A percentile compares a stretch with the other conserved stretches of the same genome.
phyloP scores from a whole-genome alignment of 1,139 yeast genomes.

The Lodderomyces elongisporus region DNA sequence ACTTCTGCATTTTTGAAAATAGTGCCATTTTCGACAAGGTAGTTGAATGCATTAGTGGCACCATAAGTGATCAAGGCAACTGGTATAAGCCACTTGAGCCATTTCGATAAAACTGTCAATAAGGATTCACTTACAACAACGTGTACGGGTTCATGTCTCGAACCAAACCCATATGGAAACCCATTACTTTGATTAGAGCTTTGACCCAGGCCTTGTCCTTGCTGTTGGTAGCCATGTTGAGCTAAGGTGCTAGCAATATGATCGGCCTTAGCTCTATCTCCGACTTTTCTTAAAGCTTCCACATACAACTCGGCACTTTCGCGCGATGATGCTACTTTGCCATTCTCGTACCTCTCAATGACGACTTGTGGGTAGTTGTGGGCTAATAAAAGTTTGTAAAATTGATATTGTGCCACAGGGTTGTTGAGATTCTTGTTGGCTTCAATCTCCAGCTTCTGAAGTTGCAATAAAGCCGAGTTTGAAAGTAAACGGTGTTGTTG shows the following conservation, averaged over 20 bases:
- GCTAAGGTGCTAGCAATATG: slow-evolving; percentile 35
- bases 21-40: slow-evolving; percentile 79
- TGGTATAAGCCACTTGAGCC: slow-evolving; percentile 88
- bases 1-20: slow-evolving; percentile 73
- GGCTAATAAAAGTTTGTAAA: slow-evolving; percentile 65
- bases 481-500: slow-evolving; percentile 9
- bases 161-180: slow-evolving; percentile 41
- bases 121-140: slow-evolving; percentile 85
- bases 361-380: slow-evolving; percentile 91
- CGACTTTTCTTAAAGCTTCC: slow-evolving; percentile 74
- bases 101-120: slow-evolving; percentile 69
- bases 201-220: slow-evolving; percentile 1
- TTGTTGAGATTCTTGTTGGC: slow-evolving; percentile 74
- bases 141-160: slow-evolving; percentile 73
- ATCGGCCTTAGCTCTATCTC: slow-evolving; percentile 75
- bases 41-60: slow-evolving; percentile 69
- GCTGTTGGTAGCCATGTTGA: slow-evolving; percentile 10
- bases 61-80: slow-evolving; percentile 71
- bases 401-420: slow-evolving; percentile 71
- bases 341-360: slow-evolving; percentile 84
- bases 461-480: slow-evolving; percentile 25
- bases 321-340: slow-evolving; percentile 76
- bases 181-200: slow-evolving; percentile 15
- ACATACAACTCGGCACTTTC: slow-evolving; percentile 75
- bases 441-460: slow-evolving; percentile 71